Evolutionary conservation across 1,284 basidiomycete species (phyloP).

Genomic region (Uromyces viciae-fabae): DNA sequence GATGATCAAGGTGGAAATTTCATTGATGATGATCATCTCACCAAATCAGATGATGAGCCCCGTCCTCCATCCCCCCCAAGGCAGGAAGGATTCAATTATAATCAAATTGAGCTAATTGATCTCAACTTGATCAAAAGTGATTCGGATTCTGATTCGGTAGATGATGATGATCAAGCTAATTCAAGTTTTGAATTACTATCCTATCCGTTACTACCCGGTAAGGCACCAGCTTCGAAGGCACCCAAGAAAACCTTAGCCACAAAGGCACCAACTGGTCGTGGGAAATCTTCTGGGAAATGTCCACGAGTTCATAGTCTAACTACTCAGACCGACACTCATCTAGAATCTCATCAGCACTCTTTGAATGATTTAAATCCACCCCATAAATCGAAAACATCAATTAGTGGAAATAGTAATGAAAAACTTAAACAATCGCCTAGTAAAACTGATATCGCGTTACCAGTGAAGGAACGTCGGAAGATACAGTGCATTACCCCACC

Average conservation of each 20-base stretch:
- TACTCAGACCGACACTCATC: background rate
- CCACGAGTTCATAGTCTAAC: background rate
- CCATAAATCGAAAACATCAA: background rate
- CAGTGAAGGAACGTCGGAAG: conserved; percentile 22
- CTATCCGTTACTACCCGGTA: background rate
- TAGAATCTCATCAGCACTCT: background rate
- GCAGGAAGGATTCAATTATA: background rate
- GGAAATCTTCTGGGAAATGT: conserved; percentile 9
- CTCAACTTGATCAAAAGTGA: conserved; percentile 15
- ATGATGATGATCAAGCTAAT: conserved; percentile 21
- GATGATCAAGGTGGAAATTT: conserved; percentile 31
- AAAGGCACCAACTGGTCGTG: conserved; percentile 4
- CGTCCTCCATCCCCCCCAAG: conserved; percentile 33
- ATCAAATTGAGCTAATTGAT: background rate
- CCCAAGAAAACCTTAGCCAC: conserved; percentile 25
- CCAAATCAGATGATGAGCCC: conserved; percentile 36
- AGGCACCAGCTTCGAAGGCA: conserved; percentile 28
- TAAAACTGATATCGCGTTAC: background rate
- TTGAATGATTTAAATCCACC: background rate
- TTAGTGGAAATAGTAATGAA: conserved; percentile 13
- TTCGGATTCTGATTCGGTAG: conserved; percentile 30
- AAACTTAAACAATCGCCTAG: background rate
- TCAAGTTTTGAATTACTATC: conserved; percentile 16
- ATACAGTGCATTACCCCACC: conserved; percentile 21
- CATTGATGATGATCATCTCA: conserved; percentile 11